phyloP scores from a whole-genome alignment of 345 rosid species.

The Ricinus communis region DNA sequence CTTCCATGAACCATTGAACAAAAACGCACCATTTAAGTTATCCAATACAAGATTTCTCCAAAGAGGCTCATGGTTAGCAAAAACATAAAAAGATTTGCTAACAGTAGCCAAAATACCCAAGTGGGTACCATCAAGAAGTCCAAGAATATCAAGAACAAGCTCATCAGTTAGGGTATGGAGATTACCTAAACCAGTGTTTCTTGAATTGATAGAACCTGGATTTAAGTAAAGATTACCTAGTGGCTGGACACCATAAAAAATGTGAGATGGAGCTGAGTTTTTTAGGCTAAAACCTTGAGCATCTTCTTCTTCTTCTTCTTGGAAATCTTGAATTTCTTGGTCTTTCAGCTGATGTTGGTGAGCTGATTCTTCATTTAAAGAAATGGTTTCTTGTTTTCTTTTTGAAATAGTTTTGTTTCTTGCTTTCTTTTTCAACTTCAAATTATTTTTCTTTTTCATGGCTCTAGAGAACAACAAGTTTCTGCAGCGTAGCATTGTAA shows the following conservation, averaged over 20 bases:
- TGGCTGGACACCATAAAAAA: slow-evolving; percentile 72
- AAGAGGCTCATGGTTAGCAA: slow-evolving; percentile 69
- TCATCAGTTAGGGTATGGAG: slow-evolving; percentile 70
- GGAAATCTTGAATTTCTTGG: not conserved
- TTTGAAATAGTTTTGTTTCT: slow-evolving; percentile 21
- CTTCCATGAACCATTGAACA: slow-evolving; percentile 71
- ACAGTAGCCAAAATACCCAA: slow-evolving; percentile 71
- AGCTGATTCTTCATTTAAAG: slow-evolving; percentile 12
- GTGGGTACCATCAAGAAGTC: slow-evolving; percentile 52
- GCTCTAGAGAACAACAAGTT: slow-evolving; percentile 28
- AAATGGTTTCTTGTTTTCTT: slow-evolving; percentile 21
- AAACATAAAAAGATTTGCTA: slow-evolving; percentile 74
- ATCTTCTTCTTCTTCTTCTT: slow-evolving; percentile 37
- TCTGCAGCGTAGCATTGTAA: slow-evolving; percentile 44
- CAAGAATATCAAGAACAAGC: slow-evolving; percentile 75
- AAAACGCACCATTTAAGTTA: slow-evolving; percentile 53
- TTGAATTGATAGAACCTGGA: slow-evolving; percentile 51
- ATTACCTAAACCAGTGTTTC: slow-evolving; percentile 83
- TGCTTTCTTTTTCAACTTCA: slow-evolving; percentile 22
- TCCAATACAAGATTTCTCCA: slow-evolving; percentile 92
- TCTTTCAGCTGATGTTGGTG: slow-evolving; percentile 13
- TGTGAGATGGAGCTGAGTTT: slow-evolving; percentile 47
- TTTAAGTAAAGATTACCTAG: slow-evolving; percentile 75
- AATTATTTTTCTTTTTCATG: slow-evolving; percentile 25
- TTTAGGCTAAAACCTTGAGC: slow-evolving; percentile 60